Percentiles rank a stretch among this genome's conserved stretches.
Evolutionary conservation across 1,284 basidiomycete genomes (phyloP).

Genomic region (Cutaneotrichosporon sp.): DNA sequence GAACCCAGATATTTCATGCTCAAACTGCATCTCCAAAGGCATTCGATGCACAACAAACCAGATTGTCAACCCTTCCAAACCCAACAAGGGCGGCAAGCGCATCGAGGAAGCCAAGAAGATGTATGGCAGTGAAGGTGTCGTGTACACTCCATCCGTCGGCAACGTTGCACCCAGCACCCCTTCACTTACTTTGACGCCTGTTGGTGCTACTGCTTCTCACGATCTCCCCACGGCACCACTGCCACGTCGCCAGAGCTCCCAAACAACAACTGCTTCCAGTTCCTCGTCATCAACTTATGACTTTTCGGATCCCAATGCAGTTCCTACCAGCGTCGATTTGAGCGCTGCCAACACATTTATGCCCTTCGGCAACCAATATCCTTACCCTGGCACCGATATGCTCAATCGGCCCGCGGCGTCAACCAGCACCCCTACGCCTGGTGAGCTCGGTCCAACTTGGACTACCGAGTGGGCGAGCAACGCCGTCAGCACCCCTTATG

Average conservation of each 20-base stretch:
- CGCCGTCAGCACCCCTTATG: background rate
- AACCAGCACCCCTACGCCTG: no score
- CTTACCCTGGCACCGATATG: background rate
- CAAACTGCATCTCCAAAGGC: constrained; percentile 37
- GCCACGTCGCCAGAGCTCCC: background rate
- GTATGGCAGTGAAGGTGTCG: constrained; percentile 24
- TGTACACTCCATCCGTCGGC: background rate
- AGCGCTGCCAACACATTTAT: background rate
- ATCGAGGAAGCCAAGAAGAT: constrained; percentile 36
- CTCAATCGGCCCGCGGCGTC: background rate
- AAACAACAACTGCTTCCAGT: background rate
- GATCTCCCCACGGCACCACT: no score
- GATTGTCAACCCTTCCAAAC: constrained; percentile 35
- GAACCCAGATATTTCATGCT: constrained; percentile 32
- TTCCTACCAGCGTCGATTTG: constrained; percentile 1
- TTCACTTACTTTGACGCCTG: background rate
- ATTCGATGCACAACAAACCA: constrained; percentile 36
- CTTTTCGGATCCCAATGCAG: background rate
- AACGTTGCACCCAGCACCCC: background rate
- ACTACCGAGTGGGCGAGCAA: constrained; percentile 1
- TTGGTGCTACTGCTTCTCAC: no score
- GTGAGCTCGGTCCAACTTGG: background rate
- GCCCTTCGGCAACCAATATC: background rate
- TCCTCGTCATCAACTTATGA: background rate
- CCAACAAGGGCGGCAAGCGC: constrained; percentile 42